Evolutionary conservation across 2,329 filamentous ascomycete species (phyloP), one percentile per base, ranked within the genome.

Genomic region (Aureobasidium namibiae): DNA sequence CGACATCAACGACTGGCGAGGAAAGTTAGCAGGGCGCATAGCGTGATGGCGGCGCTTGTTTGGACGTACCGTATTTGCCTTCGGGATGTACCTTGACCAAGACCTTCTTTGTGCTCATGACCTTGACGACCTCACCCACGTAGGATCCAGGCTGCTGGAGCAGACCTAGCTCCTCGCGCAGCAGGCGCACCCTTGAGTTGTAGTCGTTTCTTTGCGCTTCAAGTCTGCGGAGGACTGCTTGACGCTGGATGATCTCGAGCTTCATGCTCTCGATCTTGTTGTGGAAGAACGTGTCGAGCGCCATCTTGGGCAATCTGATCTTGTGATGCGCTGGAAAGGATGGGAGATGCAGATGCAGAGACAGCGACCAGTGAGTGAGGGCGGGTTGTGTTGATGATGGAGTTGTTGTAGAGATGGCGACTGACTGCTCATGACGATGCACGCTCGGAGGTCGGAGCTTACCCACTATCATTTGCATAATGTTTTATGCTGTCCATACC

Each of bases 241-340:
- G 94, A 60, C 94, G 92, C 78, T 97, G 92, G 74, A 99, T 92
- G 74, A 99, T 99, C 84, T 99, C 92, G 75, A 99, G 91, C 88
- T 97, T 97, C 89, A 97, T 96, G 75, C 89, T 87, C 89, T 99
- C 94, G 78, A 97, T 97, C 83, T 99, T 99, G 82, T 97, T 97
- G 79, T 94, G 90, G 77, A 95, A 99, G 80, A 96, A 99, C 77
- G 89, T 95, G 77, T 97, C 94, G 78, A 99, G 89, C 84, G 92
- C 92, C 94, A 99, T 99, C 74, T 73, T 86, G 83, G 73, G 38
- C 56, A 36, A 26, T 39, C 29, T 9, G 18, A 2, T 33, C n/a
- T 13, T 44, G 38, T 18, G 38, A 44, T 5, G 50, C 50, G 38
- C 36, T 54, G 18, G 13, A 4, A 23, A n/a, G 26, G 18, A 44